These are phyloP conservation scores for Eimeria praecox DNA, from an alignment of 169 alveolate genomes.

Conservation along the genomic window DNA sequence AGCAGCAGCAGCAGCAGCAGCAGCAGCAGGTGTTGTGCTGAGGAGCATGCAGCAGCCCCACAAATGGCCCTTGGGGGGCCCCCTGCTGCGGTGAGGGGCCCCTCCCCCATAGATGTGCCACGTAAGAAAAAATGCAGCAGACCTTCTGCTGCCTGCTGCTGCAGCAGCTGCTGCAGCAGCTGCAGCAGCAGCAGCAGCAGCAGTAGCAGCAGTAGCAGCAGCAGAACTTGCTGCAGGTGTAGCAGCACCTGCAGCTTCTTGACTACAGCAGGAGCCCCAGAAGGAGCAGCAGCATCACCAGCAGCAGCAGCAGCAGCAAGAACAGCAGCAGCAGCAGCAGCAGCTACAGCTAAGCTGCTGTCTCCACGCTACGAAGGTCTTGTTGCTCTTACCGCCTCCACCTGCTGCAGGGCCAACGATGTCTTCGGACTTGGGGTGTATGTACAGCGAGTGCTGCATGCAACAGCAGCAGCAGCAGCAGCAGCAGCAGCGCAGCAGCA, in stretches of 20 bases:
- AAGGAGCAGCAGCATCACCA: not conserved
- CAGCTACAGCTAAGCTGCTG: not conserved
- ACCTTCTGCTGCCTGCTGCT: not conserved
- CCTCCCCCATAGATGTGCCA: not conserved
- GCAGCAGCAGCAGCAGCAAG: slow-evolving; percentile 6
- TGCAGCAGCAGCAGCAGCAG: not conserved
- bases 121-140: not conserved
- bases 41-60: not conserved
- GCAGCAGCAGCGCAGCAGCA: slow-evolving; percentile 46
- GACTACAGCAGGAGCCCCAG: not conserved
- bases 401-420: not conserved
- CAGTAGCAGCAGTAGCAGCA: not conserved
- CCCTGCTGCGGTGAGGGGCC: not conserved
- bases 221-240: not conserved
- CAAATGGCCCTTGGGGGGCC: not conserved
- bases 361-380: not conserved
- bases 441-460: slow-evolving; percentile 11
- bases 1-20: slow-evolving; percentile 17
- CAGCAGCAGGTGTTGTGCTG: not conserved
- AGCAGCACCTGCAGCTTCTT: not conserved
- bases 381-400: not conserved
- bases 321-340: slow-evolving; percentile 20
- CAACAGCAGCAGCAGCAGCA: slow-evolving; percentile 51
- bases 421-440: not conserved
- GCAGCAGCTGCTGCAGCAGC: not conserved